These are phyloP conservation scores for Bolboschoenoplectus hybrid DNA, from an alignment of 202 grass and related monocot genomes.

Conservation along the genomic window DNA sequence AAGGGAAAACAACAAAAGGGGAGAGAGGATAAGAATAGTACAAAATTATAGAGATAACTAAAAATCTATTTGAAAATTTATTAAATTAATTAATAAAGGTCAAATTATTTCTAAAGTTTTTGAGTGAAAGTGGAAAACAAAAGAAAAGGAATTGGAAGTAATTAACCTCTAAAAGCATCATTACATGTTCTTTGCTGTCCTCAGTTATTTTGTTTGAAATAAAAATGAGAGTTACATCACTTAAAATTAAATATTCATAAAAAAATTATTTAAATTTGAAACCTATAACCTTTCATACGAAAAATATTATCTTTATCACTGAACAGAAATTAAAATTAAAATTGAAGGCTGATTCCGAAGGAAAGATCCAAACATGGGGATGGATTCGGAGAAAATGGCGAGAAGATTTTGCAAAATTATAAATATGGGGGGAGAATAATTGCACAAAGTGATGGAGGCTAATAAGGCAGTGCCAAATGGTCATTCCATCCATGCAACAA, in stretches of 20 bases:
- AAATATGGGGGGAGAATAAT: neutral
- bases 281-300: too few species aligned
- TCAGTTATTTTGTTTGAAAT: neutral
- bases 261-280: too few species aligned
- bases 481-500: constrained; percentile 26
- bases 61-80: neutral
- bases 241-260: too few species aligned
- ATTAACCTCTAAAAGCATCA: neutral
- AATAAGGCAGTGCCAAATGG: constrained; percentile 34
- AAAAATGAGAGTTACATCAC: too few species aligned
- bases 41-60: neutral
- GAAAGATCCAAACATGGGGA: neutral
- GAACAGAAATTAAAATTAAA: too few species aligned
- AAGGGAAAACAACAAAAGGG: neutral
- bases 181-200: neutral
- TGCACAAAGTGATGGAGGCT: constrained; percentile 20
- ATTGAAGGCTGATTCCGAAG: too few species aligned
- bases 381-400: constrained; percentile 1
- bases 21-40: neutral
- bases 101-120: neutral
- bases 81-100: neutral
- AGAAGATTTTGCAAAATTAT: constrained; percentile 25
- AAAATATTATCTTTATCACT: too few species aligned
- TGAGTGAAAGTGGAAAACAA: neutral
- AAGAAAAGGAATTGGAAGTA: neutral